Conservation (phyloP, 2,329 filamentous ascomycete genomes). For the Pseudopyrenochaeta lycopersici region DNA sequence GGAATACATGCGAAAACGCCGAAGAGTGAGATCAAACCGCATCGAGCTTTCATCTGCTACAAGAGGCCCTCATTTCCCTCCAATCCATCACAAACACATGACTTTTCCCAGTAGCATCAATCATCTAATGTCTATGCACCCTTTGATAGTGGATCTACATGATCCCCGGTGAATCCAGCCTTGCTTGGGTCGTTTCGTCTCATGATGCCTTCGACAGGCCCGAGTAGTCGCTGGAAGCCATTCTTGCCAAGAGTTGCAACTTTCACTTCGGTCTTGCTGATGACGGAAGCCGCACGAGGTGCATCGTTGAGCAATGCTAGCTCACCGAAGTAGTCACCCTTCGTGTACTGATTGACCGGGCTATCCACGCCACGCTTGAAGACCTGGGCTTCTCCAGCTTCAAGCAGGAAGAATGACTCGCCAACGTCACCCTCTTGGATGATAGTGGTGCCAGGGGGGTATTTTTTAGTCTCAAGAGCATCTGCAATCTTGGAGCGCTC, state of each 20-base stretch:
- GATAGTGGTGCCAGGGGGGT: slow-evolving; percentile 78
- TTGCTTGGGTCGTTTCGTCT: slow-evolving; percentile 72
- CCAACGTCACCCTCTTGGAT: slow-evolving; percentile 93
- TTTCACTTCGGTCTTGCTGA: slow-evolving; percentile 87
- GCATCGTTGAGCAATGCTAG: slow-evolving; percentile 92
- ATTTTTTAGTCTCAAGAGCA: slow-evolving; percentile 91
- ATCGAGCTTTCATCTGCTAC: slow-evolving; percentile 2
- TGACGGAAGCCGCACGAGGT: slow-evolving; percentile 87
- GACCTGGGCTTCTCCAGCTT: slow-evolving; percentile 85
- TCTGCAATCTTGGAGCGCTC: slow-evolving; percentile 98
- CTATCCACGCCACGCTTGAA: slow-evolving; percentile 77
- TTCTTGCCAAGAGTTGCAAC: slow-evolving; percentile 92
- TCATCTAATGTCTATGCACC: slow-evolving; percentile 20
- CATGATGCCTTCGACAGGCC: slow-evolving; percentile 95
- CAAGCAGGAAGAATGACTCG: slow-evolving; percentile 89
- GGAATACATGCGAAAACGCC: slow-evolving; percentile 46
- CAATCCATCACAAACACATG: not conserved
- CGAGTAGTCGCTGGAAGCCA: slow-evolving; percentile 91
- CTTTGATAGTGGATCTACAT: slow-evolving; percentile 69
- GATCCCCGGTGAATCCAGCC: slow-evolving; percentile 44
- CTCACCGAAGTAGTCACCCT: slow-evolving; percentile 98
- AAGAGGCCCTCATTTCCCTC: not conserved
- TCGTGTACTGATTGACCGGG: slow-evolving; percentile 81
- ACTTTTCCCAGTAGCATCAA: not conserved
- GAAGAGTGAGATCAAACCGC: slow-evolving; percentile 12